Evolutionary conservation across 2,329 filamentous ascomycete species (phyloP), one percentile per base, ranked within the genome.

Genomic region (Ascochyta clinopodiicola): DNA sequence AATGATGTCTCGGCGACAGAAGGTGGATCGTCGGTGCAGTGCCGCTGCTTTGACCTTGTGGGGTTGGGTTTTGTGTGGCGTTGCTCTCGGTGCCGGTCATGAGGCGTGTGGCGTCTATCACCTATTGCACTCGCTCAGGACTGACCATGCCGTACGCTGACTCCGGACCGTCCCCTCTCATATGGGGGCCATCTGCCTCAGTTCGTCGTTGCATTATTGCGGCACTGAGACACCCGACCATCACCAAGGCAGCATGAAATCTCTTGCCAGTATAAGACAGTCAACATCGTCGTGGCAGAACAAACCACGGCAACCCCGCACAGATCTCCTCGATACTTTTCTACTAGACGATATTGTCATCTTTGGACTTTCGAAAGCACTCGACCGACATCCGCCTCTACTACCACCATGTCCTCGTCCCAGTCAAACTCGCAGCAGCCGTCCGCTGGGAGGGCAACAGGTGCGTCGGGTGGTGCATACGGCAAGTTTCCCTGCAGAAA

Each of bases 401-500:
- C 34, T 15, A 51, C 9, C 35, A 57, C 17, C 32, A 68, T 68
- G 65, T 60, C 63, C 50, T 58, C 61, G 3, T 56, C 59, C 10
- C 49, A 57, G 36, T 47, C 61, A 35, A 53, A 48, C 37, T 27
- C 51, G 21, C 62, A 63, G 38, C 52, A 60, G 22, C 57, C 62
- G 42, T 60, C 62, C 19, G 66, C 62, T 27, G 57, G 61, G 42
- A 52, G 63, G 36, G 54, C 60, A 39, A 68, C 66, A n/a, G 66
- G 66, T 36, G 66, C 66, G 44, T 62, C 57, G 36, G 66, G 66
- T 27, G 66, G 65, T 50, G 60, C 59, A n/a, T 55, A 63, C 46
- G 54, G 49, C 42, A 63, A 57, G 44, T 62, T 66, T 25, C 55
- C 51, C 12, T 69, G 66, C 60, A 44, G 47, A 25, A 66, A 68